Evolutionary conservation across 768 basidiomycete species (phyloP).

Genomic region (Kwoniella dejecticola): DNA sequence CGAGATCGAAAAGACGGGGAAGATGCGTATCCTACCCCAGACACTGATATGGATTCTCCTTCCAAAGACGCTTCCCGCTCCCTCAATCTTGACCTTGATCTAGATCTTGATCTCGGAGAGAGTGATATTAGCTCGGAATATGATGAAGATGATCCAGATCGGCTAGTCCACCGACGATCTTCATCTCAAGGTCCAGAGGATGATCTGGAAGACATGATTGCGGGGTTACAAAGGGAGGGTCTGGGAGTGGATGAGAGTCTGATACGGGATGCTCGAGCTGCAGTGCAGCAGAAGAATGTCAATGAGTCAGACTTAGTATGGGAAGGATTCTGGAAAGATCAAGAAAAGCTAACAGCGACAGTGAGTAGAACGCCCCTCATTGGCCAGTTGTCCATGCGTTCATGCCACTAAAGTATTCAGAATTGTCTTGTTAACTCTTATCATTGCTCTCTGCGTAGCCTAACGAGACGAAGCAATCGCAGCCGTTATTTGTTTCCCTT

Average conservation of each 20-base stretch:
- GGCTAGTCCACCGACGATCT: no score
- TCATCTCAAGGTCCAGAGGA: background rate
- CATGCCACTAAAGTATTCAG: no score
- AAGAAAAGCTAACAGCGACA: background rate
- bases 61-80: no score
- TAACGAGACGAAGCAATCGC: no score
- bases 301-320: conserved; percentile 3
- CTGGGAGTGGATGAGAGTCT: conserved; percentile 4
- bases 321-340: conserved; percentile 27
- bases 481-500: background rate
- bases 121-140: no score
- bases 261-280: conserved; percentile 12
- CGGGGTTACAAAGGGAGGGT: background rate
- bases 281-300: background rate
- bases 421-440: no score
- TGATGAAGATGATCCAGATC: no score
- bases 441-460: no score
- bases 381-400: no score
- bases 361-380: background rate
- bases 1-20: background rate
- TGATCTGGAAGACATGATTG: background rate
- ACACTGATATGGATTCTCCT: conserved; percentile 1
- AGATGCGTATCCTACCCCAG: conserved; percentile 22
- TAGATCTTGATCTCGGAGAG: background rate
- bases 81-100: conserved; percentile 3